Base-by-base conservation (phyloP, 495 filamentous ascomycete genomes). In the Talaromyces wortmannii region DNA sequence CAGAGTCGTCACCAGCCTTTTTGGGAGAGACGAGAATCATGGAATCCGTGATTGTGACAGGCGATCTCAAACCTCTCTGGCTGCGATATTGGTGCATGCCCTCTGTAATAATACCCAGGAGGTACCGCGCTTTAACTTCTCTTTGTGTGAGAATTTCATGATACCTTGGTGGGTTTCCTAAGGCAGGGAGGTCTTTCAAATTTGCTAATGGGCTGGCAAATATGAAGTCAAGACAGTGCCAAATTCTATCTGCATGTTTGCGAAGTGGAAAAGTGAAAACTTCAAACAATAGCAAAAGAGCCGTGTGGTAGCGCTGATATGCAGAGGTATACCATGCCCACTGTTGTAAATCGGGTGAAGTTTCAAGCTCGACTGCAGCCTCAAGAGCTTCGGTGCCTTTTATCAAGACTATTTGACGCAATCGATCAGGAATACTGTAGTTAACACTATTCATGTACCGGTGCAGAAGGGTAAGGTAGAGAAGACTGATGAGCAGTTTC, bases 371-470 rank as follows among this genome's bases (percentile, higher is more conserved):
- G 16, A 68, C 63, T 1, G 58, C 67, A 23, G 56, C 57, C 42
- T 69, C 67, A 42, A 69, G 55, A 0, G 55, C 59, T 33, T 68
- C 58, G 6, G 63, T 60, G 8, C 68, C 67, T 8, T 57, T 62
- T 11, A 44, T 61, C n/a, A 69, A 57, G n/a, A 69, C 56, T 12
- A 67, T 63, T 31, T 64, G 62, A 31, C 57, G 57, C 8, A 68
- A 57, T n/a, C 65, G 60, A 48, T 66, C 67, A 15, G 61, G 57
- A 16, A 63, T 53, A n/a, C 61, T 32, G 46, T 64, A 61, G 5
- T 47, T 52, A 31, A 59, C 51, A 42, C 36, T 40, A 40, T 40
- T 40, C 36, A 40, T 40, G 13, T 40, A 40, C 36, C 36, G 36
- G 13, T 40, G 52, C 23, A 61, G 49, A 10, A 32, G 55, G 3